A percentile compares a stretch with the other conserved stretches of the same genome.
phyloP scores from a whole-genome alignment of 345 rosid genomes.

The Rhizophora mangle region DNA sequence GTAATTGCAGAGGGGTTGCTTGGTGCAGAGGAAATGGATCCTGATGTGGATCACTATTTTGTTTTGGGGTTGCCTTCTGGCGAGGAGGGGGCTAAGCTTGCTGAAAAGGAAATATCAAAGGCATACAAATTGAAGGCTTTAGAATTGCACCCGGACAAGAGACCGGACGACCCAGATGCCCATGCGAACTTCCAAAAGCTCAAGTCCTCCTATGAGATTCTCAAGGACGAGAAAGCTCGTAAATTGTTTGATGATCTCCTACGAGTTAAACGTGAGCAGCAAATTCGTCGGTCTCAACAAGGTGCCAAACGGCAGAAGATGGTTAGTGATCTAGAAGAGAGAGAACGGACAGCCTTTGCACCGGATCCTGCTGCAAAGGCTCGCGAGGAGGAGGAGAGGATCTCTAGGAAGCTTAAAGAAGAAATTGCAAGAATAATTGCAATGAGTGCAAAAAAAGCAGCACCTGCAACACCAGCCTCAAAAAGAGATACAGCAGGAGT shows the following conservation, averaged over 20 bases:
- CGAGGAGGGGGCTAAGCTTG: slow-evolving; percentile 73
- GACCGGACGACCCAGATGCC: slow-evolving; percentile 82
- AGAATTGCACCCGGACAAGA: slow-evolving; percentile 82
- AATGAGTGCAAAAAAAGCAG: slow-evolving; percentile 43
- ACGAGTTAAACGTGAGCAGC: slow-evolving; percentile 62
- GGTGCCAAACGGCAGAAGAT: slow-evolving; percentile 71
- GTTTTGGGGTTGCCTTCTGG: slow-evolving; percentile 80
- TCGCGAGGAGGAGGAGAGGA: slow-evolving; percentile 61
- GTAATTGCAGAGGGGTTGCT: too few species aligned
- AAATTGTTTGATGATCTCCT: slow-evolving; percentile 82
- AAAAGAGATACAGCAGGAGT: slow-evolving; percentile 29
- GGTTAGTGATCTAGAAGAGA: slow-evolving; percentile 79
- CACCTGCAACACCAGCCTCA: slow-evolving; percentile 25
- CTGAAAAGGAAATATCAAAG: slow-evolving; percentile 68
- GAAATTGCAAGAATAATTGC: slow-evolving; percentile 72
- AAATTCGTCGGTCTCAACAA: slow-evolving; percentile 44
- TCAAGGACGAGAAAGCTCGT: slow-evolving; percentile 74
- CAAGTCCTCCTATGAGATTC: slow-evolving; percentile 68
- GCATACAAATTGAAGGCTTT: slow-evolving; percentile 74
- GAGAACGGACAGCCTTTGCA: slow-evolving; percentile 70
- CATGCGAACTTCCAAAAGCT: slow-evolving; percentile 72
- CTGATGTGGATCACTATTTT: slow-evolving; percentile 66
- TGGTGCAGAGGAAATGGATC: slow-evolving; percentile 32
- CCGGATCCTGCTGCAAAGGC: slow-evolving; percentile 42
- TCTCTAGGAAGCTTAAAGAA: slow-evolving; percentile 64